Percentiles rank a stretch among this genome's conserved stretches.
Conservation (phyloP, 768 basidiomycete genomes). For the Exidia glandulosa region DNA sequence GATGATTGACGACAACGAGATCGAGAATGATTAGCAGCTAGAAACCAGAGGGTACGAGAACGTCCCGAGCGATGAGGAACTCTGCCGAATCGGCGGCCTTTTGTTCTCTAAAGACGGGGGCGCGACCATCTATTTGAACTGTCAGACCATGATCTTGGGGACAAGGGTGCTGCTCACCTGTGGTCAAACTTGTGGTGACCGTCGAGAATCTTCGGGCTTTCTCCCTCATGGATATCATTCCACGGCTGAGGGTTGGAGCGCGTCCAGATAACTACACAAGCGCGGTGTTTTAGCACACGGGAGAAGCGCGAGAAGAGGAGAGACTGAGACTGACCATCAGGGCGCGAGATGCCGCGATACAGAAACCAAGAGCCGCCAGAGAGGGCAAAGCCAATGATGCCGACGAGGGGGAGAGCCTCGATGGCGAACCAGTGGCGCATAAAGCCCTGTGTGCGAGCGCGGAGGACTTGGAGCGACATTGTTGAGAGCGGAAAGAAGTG, state of each 20-base stretch:
- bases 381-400: slow-evolving; percentile 36
- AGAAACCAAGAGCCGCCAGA: slow-evolving; percentile 60
- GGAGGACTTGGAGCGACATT: background rate
- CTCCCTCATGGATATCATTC: slow-evolving; percentile 66
- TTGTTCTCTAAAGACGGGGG: background rate
- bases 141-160: background rate
- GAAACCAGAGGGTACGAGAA: background rate
- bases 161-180: slow-evolving; percentile 34
- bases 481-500: too few relatives aligned
- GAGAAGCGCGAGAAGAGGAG: background rate
- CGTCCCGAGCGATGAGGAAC: background rate
- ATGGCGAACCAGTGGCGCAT: slow-evolving; percentile 51
- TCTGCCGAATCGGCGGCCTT: background rate
- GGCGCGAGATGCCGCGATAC: slow-evolving; percentile 45
- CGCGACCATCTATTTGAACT: background rate
- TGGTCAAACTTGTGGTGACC: slow-evolving; percentile 68
- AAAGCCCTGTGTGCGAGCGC: background rate
- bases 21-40: too few relatives aligned
- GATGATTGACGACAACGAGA: background rate
- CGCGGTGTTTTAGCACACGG: slow-evolving; percentile 2
- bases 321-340: slow-evolving; percentile 21
- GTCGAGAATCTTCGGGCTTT: slow-evolving; percentile 59
- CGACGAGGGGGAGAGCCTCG: slow-evolving; percentile 23
- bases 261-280: slow-evolving; percentile 43
- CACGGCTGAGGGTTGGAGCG: slow-evolving; percentile 78